phyloP scores from a whole-genome alignment of 1,139 yeast species.

The Blastobotrys petasosporus region DNA sequence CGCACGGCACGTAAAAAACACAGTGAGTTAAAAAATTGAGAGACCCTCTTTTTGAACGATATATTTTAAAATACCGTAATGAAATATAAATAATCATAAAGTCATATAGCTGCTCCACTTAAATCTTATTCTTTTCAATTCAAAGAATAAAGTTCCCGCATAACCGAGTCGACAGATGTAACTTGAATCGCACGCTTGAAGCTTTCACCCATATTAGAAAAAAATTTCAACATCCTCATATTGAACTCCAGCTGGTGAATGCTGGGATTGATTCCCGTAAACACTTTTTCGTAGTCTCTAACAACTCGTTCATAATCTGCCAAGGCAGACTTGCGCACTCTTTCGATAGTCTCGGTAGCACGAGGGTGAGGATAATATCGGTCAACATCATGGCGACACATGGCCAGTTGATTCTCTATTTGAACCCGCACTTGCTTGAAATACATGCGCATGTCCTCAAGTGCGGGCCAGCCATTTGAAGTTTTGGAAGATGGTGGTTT shows the following conservation, averaged over 20 bases:
- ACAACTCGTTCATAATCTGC: conserved; percentile 5
- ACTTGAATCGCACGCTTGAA: conserved; percentile 10
- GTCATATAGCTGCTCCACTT: too few species aligned
- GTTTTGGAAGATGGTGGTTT: conserved; percentile 4
- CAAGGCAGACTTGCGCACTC: not conserved
- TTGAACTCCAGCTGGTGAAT: conserved; percentile 2
- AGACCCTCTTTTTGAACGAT: too few species aligned
- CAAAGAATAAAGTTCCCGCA: not conserved
- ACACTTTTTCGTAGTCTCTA: conserved; percentile 4
- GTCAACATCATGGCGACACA: conserved; percentile 3
- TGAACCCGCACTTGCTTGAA: conserved; percentile 5
- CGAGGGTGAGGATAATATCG: conserved; percentile 4
- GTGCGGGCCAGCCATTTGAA: conserved; percentile 10
- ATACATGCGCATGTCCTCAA: conserved; percentile 8
- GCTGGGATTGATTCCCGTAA: not conserved
- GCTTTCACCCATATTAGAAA: conserved; percentile 9
- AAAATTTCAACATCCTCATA: conserved; percentile 8
- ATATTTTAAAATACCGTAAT: too few species aligned
- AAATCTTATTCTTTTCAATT: too few species aligned
- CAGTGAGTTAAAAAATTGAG: too few species aligned
- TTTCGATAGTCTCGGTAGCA: conserved; percentile 5
- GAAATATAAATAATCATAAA: too few species aligned
- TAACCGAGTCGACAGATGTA: not conserved
- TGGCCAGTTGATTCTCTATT: conserved; percentile 4
- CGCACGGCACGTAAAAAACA: too few species aligned